phyloP scores from a whole-genome alignment of 805 yeast species.

The Ogataea parapolymorpha region DNA sequence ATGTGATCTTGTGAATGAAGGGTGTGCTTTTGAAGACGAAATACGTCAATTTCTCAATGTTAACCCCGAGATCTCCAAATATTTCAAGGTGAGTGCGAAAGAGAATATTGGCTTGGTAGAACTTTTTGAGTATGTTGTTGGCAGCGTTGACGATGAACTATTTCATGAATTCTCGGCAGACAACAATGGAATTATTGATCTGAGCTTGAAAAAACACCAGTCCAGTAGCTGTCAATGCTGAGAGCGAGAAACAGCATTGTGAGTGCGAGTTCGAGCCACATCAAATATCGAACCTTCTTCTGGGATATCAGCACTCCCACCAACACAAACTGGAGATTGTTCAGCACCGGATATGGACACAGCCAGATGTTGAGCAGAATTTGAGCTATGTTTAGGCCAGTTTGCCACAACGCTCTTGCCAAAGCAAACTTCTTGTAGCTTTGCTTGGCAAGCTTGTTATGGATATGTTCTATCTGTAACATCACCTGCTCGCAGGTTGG shows the following conservation, averaged over 20 bases:
- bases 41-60: slow-evolving; percentile 24
- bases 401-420: background rate
- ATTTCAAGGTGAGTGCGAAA: slow-evolving; percentile 62
- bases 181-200: slow-evolving; percentile 25
- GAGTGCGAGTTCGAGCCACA: background rate
- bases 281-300: background rate
- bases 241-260: background rate
- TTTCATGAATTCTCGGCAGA: slow-evolving; percentile 25
- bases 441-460: slow-evolving; percentile 1
- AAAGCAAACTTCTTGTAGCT: background rate
- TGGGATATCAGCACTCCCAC: slow-evolving; percentile 5
- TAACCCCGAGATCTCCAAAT: slow-evolving; percentile 18
- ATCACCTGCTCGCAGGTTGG: slow-evolving; percentile 43
- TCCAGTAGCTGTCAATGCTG: slow-evolving; percentile 7
- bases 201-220: slow-evolving; percentile 13
- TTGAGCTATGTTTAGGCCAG: background rate
- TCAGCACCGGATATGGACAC: slow-evolving; percentile 2
- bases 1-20: slow-evolving; percentile 49
- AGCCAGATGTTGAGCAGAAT: slow-evolving; percentile 3
- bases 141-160: slow-evolving; percentile 26
- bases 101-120: slow-evolving; percentile 58
- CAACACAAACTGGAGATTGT: slow-evolving; percentile 6
- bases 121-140: slow-evolving; percentile 36
- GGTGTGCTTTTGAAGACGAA: slow-evolving; percentile 22
- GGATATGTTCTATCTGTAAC: slow-evolving; percentile 20